Conservation (phyloP, 495 filamentous ascomycete genomes). For the Filosporella fistucella region DNA sequence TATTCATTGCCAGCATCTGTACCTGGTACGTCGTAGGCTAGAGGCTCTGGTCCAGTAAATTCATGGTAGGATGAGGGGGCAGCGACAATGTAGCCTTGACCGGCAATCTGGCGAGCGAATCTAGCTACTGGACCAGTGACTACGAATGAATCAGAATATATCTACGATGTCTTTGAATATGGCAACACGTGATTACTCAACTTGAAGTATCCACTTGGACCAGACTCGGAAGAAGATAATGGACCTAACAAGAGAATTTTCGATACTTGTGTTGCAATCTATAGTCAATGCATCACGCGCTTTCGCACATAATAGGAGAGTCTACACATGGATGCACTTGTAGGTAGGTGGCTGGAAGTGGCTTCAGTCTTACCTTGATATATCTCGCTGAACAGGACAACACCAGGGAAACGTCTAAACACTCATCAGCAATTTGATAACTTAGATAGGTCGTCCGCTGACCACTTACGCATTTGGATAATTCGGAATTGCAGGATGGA, state of each 20-base stretch:
- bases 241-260: too few relatives aligned
- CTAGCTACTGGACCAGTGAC: conserved; percentile 90
- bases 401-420: conserved; percentile 72
- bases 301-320: too few relatives aligned
- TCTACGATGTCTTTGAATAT: too few relatives aligned
- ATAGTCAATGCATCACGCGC: too few relatives aligned
- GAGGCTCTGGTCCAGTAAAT: conserved; percentile 79
- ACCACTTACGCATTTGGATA: conserved; percentile 70
- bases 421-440: conserved; percentile 23
- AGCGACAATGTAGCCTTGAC: conserved; percentile 90
- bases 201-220: too few relatives aligned
- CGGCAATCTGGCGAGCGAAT: conserved; percentile 88
- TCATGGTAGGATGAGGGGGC: conserved; percentile 92
- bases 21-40: conserved; percentile 82
- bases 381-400: conserved; percentile 91
- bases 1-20: conserved; percentile 84
- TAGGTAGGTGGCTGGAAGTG: too few relatives aligned
- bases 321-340: too few relatives aligned
- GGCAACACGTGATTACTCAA: too few relatives aligned
- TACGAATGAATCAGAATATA: too few relatives aligned
- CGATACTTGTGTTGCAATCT: too few relatives aligned
- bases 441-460: too few relatives aligned
- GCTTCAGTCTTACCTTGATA: conserved; percentile 81
- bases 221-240: too few relatives aligned
- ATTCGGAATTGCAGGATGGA: conserved; percentile 77